Base-by-base conservation (phyloP, 1,139 yeast genomes). In the Scheffersomyces titani region DNA sequence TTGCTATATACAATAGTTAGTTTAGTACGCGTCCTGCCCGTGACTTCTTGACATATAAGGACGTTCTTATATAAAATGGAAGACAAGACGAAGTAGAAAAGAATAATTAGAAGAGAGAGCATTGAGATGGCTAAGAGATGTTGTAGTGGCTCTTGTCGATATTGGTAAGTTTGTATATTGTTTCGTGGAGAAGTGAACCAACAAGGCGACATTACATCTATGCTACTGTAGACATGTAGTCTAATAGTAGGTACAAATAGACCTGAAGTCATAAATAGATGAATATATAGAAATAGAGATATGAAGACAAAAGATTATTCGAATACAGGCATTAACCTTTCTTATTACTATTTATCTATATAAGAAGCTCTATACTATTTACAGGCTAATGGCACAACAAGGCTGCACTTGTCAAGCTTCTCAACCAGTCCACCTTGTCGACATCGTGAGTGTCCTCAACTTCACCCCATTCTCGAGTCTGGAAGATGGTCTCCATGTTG, bases 391-490 rank as follows among this genome's bases (percentile, higher is more conserved):
- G 58, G 49, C 72, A 67, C 44, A 89, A 72, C 56, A 92, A 74
- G n/a, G 92, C 89, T 45, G 97, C 96, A 63, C 93, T 84, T 44
- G 94, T 86, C 54, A 94, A 80, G 65, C 87, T 88, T 72, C 98
- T 85, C 63, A 91, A 80, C 71, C 96, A 82, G 63, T 94, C 98
- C 51, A 87, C 97, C 71, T 89, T 89, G 67, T 92, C 97, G 19
- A 94, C 98, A 71, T 94, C 99, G 69, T 94, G 99, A 4, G 98
- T 92, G 68, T 94, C 99, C 75, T 94, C 99, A 22, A 94, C 98
- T 72, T 94, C 98, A 48, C 99, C 99, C 99, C 99, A 94, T 67
- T 87, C 83, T 48, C 85, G 86, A 30, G 97, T 90, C 73, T 94
- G 99, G 72, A 84, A 85, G 52, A 88, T 87, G 6, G 89, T 88